A percentile compares a stretch with the other conserved stretches of the same genome.
These are phyloP conservation scores for Candida golubevii DNA, from an alignment of 805 yeast genomes.

Conservation along the genomic window DNA sequence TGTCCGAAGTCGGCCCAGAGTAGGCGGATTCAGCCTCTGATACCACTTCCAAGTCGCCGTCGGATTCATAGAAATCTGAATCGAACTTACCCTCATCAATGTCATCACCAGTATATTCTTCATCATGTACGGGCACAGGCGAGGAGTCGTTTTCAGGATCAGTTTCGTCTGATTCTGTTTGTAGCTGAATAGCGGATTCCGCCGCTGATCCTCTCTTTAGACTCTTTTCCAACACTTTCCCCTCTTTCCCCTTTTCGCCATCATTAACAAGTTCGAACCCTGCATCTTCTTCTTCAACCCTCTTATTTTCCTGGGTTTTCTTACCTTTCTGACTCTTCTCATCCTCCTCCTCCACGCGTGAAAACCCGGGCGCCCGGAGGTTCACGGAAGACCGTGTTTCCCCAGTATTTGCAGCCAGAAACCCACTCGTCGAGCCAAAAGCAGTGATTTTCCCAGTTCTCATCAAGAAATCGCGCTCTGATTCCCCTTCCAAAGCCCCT, in stretches of 20 bases:
- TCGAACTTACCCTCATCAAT: too few species aligned
- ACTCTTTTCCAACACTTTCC: too few species aligned
- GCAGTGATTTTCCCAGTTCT: conserved; percentile 94
- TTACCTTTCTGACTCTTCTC: not conserved
- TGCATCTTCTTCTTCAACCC: not conserved
- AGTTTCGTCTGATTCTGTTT: too few species aligned
- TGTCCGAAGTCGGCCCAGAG: too few species aligned
- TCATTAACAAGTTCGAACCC: not conserved
- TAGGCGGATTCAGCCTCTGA: not conserved
- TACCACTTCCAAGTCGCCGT: not conserved
- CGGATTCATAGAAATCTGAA: not conserved
- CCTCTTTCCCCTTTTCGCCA: not conserved
- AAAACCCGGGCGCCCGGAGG: conserved; percentile 50
- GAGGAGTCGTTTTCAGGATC: too few species aligned
- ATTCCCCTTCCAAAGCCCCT: conserved; percentile 46
- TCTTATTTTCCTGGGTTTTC: not conserved
- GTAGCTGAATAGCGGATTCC: too few species aligned
- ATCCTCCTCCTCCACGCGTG: not conserved
- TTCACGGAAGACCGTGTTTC: conserved; percentile 35
- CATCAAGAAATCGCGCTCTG: conserved; percentile 73
- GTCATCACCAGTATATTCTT: too few species aligned
- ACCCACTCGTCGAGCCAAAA: conserved; percentile 68
- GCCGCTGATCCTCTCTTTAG: too few species aligned
- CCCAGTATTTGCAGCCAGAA: conserved; percentile 29
- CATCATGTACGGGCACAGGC: too few species aligned